Percentiles rank a stretch among this genome's conserved stretches.
phyloP scores from a whole-genome alignment of 2,329 filamentous ascomycete species.

The Cordyceps cicadae region DNA sequence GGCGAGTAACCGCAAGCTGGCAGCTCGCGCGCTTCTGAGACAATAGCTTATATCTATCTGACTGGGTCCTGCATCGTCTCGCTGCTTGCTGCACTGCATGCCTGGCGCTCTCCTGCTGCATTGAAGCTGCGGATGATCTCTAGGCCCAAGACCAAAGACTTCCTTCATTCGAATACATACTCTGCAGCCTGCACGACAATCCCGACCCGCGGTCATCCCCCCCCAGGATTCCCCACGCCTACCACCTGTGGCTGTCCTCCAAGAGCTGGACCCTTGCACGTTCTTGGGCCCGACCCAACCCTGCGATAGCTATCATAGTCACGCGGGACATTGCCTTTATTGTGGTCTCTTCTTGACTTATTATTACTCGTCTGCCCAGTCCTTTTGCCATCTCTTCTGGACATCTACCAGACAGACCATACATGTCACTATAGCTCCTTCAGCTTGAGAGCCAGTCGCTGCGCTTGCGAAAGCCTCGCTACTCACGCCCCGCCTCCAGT shows the following conservation, averaged over 20 bases:
- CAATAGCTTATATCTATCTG: slow-evolving; percentile 3
- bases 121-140: background rate
- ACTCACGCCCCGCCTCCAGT: background rate
- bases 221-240: background rate
- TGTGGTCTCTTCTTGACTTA: background rate
- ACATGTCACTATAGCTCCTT: background rate
- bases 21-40: slow-evolving; percentile 5
- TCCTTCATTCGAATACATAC: background rate
- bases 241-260: background rate
- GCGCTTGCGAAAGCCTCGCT: background rate
- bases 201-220: background rate
- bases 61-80: background rate
- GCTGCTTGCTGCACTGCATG: slow-evolving; percentile 1
- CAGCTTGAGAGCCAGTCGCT: background rate
- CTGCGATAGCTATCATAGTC: background rate
- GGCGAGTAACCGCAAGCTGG: background rate
- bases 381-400: background rate
- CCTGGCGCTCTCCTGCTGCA: background rate
- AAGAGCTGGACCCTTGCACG: background rate
- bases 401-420: background rate
- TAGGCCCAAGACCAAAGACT: background rate
- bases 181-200: no score
- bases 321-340: background rate
- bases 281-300: background rate
- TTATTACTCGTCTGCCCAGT: background rate